Conservation (phyloP, 2,329 filamentous ascomycete species). For the Paraphaeosphaeria minitans region DNA sequence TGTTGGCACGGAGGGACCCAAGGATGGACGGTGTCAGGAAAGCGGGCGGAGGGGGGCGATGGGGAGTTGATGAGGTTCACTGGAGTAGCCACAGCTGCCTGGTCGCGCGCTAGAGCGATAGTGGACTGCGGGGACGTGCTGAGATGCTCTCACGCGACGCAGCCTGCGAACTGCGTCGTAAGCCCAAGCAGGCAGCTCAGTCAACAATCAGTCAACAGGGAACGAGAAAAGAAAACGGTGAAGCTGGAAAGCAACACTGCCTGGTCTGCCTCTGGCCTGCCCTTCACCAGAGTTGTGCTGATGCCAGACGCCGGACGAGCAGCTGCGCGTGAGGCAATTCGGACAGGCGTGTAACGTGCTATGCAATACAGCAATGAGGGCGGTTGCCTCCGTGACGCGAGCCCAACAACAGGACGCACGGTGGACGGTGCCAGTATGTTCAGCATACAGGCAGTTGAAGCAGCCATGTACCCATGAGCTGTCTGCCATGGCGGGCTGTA, state of each 20-base stretch:
- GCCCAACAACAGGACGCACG: background rate
- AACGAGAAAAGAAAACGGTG: too few species aligned
- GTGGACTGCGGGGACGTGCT: conserved; percentile 3
- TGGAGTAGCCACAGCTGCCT: conserved; percentile 1
- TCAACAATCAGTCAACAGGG: too few species aligned
- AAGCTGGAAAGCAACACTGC: background rate
- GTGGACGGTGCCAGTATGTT: background rate
- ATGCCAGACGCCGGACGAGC: background rate
- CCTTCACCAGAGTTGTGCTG: background rate
- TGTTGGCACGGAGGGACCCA: background rate
- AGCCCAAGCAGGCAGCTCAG: background rate
- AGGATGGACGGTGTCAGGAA: background rate
- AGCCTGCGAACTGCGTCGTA: conserved; percentile 2
- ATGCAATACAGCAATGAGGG: background rate
- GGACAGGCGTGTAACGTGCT: conserved; percentile 5
- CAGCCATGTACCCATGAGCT: background rate
- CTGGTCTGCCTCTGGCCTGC: background rate
- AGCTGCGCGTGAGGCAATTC: background rate
- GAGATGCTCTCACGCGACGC: conserved; percentile 3
- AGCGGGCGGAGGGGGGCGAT: conserved; percentile 1
- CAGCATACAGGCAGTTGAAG: background rate
- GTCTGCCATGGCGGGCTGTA: background rate
- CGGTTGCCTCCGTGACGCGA: background rate
- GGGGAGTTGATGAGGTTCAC: conserved; percentile 8
- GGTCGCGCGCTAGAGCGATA: background rate